Conservation (phyloP, 192 early-diverging fungal species). For the Rhizophagus clarus region DNA sequence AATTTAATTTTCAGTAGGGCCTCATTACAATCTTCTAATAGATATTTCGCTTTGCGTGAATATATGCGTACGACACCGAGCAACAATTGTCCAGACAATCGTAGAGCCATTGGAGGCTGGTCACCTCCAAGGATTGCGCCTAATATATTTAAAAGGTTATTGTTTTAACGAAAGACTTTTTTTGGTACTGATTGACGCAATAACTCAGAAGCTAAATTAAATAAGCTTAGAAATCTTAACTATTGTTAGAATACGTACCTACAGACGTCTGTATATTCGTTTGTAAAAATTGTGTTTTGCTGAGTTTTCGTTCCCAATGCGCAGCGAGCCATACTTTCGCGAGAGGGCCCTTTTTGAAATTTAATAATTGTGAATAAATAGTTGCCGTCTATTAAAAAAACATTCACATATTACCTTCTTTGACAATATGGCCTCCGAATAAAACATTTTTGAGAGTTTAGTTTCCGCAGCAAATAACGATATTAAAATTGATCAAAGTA, state of each 20-base stretch:
- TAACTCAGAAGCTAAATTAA: too few species aligned
- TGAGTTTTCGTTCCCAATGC: conserved; percentile 96
- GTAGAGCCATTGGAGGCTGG: conserved; percentile 87
- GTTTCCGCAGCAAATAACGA: not conserved
- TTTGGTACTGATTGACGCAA: not conserved
- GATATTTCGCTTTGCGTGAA: conserved; percentile 93
- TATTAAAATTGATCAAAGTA: not conserved
- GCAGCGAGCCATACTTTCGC: conserved; percentile 98
- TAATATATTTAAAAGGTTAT: conserved; percentile 35
- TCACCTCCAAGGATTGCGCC: conserved; percentile 81
- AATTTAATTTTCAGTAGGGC: conserved; percentile 94
- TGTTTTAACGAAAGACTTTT: not conserved
- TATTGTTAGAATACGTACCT: conserved; percentile 47
- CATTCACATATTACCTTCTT: conserved; percentile 51
- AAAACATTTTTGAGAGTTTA: conserved; percentile 59
- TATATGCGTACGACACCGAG: conserved; percentile 95
- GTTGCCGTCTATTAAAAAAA: not conserved
- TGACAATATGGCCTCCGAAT: conserved; percentile 76
- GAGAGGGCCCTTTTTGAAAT: conserved; percentile 65
- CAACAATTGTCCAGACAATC: conserved; percentile 94
- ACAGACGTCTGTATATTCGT: conserved; percentile 90
- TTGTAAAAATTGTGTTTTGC: conserved; percentile 91
- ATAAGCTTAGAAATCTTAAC: not conserved
- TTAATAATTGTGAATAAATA: not conserved
- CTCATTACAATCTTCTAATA: conserved; percentile 97